These are phyloP conservation scores for Sarocladium kiliense DNA, from an alignment of 2,329 filamentous ascomycete species.

Conservation along the genomic window DNA sequence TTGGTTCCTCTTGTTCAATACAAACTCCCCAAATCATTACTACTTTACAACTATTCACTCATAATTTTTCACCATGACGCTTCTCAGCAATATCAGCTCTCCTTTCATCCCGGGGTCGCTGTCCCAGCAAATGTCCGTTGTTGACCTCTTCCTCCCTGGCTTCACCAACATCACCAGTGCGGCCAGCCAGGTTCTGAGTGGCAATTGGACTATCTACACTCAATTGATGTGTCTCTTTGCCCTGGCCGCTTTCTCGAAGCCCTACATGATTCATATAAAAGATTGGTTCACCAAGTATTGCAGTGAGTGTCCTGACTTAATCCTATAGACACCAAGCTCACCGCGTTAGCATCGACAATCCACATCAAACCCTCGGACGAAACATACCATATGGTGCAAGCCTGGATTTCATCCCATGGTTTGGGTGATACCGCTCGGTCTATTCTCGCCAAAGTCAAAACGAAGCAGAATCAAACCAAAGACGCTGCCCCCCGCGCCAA, in stretches of 20 bases:
- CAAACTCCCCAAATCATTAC: background rate
- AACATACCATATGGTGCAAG: conserved; percentile 11
- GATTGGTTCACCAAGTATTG: conserved; percentile 10
- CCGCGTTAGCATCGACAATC: conserved; percentile 11
- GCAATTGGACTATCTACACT: conserved; percentile 12
- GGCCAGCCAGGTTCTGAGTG: conserved; percentile 8
- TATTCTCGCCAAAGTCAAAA: conserved; percentile 9
- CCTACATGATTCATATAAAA: conserved; percentile 9
- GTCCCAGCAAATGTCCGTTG: conserved; percentile 10
- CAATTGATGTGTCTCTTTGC: conserved; percentile 11
- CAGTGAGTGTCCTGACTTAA: conserved; percentile 8
- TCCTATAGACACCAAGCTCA: background rate
- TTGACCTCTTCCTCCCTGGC: conserved; percentile 11
- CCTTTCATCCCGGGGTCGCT: conserved; percentile 11
- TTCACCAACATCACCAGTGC: conserved; percentile 12
- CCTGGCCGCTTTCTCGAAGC: conserved; percentile 11
- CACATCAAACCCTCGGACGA: conserved; percentile 10
- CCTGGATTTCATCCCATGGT: conserved; percentile 12
- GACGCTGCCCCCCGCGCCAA: conserved; percentile 5
- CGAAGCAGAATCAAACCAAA: background rate
- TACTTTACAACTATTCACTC: background rate
- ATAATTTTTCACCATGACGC: conserved; percentile 9
- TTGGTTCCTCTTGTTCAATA: background rate
- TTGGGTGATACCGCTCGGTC: conserved; percentile 15
- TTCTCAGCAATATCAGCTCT: conserved; percentile 11